phyloP scores from a whole-genome alignment of 2,329 filamentous ascomycete species.

The Arthroderma sp. region DNA sequence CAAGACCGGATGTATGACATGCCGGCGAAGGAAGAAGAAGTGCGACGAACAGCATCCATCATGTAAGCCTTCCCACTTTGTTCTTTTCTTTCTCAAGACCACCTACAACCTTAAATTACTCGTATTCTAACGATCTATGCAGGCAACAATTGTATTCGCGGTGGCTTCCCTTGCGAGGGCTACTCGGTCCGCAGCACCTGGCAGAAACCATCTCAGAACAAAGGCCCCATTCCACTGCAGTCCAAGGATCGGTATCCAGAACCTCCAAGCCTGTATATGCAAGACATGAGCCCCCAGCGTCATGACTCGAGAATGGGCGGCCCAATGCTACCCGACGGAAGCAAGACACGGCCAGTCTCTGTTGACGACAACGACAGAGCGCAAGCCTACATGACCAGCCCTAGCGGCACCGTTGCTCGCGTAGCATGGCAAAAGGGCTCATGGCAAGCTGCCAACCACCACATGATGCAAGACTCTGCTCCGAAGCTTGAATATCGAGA shows the following conservation, averaged over 20 bases:
- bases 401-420: constrained; percentile 25
- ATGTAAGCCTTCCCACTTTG: constrained; percentile 48
- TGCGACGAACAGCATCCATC: constrained; percentile 89
- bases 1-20: constrained; percentile 91
- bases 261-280: constrained; percentile 26
- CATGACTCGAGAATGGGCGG: constrained; percentile 28
- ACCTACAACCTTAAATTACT: constrained; percentile 12
- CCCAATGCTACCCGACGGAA: constrained; percentile 29
- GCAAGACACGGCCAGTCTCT: constrained; percentile 36
- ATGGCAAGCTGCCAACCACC: constrained; percentile 29
- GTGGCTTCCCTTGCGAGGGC: constrained; percentile 81
- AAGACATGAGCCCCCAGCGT: constrained; percentile 26
- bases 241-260: constrained; percentile 57
- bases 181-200: constrained; percentile 71
- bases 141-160: constrained; percentile 83
- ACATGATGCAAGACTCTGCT: constrained; percentile 26
- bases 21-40: constrained; percentile 88
- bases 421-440: constrained; percentile 32
- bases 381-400: constrained; percentile 32
- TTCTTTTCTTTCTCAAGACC: constrained; percentile 7
- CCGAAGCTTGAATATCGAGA: constrained; percentile 32
- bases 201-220: constrained; percentile 63
- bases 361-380: constrained; percentile 35
- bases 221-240: constrained; percentile 61
- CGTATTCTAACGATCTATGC: constrained; percentile 1